Conservation (phyloP, 257 asterid species). For the Solanum okadae region DNA sequence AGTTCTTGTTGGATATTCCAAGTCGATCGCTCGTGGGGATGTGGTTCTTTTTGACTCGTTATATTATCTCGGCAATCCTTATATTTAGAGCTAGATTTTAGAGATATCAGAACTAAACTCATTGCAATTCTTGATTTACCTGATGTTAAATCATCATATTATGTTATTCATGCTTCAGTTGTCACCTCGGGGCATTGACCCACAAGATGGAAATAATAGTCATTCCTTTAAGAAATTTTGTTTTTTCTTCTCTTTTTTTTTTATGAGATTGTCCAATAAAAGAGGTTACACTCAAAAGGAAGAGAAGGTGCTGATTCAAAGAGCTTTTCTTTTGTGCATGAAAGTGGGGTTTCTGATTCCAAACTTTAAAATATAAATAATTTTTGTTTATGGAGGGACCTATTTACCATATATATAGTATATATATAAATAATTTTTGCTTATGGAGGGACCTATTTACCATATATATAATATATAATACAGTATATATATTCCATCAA, state of each 20-base stretch:
- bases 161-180: neutral
- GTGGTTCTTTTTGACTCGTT: no score
- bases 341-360: constrained; percentile 46
- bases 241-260: neutral
- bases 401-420: neutral
- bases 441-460: constrained; percentile 29
- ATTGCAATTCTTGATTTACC: neutral
- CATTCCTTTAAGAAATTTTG: constrained; percentile 3
- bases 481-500: neutral
- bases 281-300: constrained; percentile 1
- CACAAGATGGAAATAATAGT: constrained; percentile 16
- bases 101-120: neutral
- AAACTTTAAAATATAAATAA: constrained; percentile 3
- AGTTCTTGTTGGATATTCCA: neutral
- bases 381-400: constrained; percentile 31
- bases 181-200: constrained; percentile 5
- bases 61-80: neutral
- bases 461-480: neutral
- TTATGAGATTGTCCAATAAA: constrained; percentile 17
- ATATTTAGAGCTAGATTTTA: neutral
- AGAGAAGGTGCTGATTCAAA: constrained; percentile 20
- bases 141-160: neutral
- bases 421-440: constrained; percentile 1
- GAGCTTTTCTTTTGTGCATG: constrained; percentile 23
- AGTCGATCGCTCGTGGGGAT: neutral